phyloP scores from a whole-genome alignment of 108 stramenopile species.

The Ochromonas danica region DNA sequence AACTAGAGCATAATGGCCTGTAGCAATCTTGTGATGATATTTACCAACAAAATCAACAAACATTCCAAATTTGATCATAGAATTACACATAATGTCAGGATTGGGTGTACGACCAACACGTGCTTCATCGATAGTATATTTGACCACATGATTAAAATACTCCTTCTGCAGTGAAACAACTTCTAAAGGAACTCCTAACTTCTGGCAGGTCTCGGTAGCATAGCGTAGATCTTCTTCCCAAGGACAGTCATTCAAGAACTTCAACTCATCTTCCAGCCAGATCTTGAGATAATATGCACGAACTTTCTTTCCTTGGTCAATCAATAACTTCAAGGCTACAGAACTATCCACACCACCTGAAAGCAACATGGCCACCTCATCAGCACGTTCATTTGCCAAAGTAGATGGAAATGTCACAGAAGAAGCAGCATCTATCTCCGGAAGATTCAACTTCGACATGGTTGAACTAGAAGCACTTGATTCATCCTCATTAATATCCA shows the following conservation, averaged over 20 bases:
- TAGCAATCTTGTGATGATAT: conserved; percentile 78
- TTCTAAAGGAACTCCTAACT: conserved; percentile 77
- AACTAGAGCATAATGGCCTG: conserved; percentile 89
- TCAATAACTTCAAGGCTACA: conserved; percentile 79
- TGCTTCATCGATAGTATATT: conserved; percentile 82
- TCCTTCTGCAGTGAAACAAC: conserved; percentile 79
- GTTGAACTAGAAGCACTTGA: conserved; percentile 4
- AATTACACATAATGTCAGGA: conserved; percentile 96
- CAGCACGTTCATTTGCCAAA: too few relatives aligned
- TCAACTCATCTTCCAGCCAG: conserved; percentile 93
- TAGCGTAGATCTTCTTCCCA: conserved; percentile 81
- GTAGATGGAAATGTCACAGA: neutral
- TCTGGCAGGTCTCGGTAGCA: conserved; percentile 78
- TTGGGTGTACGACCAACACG: conserved; percentile 84
- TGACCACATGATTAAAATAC: conserved; percentile 80
- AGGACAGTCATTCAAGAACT: conserved; percentile 87
- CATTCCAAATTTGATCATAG: conserved; percentile 89
- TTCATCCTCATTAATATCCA: neutral
- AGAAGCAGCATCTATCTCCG: too few relatives aligned
- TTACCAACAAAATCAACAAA: conserved; percentile 73
- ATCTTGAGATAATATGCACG: conserved; percentile 94
- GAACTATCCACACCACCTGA: conserved; percentile 96
- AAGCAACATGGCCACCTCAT: conserved; percentile 77
- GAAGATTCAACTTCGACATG: too few relatives aligned
- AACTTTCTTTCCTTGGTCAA: conserved; percentile 73